Percentiles rank a stretch among this genome's conserved stretches.
These are phyloP conservation scores for Penicillium sp. DNA, from an alignment of 2,329 filamentous ascomycete genomes.

Conservation along the genomic window DNA sequence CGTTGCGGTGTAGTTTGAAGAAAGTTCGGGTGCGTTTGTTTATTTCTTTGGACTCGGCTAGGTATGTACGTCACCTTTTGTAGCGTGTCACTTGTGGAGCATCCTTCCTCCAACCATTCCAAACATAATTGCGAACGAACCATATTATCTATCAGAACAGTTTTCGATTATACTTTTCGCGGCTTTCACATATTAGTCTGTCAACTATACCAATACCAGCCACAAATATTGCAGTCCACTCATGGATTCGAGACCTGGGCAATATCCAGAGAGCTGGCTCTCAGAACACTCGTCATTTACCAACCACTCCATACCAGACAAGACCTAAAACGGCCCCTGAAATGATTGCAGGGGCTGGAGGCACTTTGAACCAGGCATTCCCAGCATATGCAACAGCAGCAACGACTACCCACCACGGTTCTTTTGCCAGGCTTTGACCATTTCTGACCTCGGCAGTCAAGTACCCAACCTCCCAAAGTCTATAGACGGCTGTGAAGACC, in stretches of 20 bases:
- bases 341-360: constrained; percentile 51
- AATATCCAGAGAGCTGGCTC: background rate
- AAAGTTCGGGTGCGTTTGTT: background rate
- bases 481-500: constrained; percentile 68
- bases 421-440: constrained; percentile 60
- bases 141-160: background rate
- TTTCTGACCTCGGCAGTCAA: constrained; percentile 54
- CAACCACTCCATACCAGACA: constrained; percentile 53
- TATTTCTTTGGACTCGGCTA: background rate
- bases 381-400: constrained; percentile 56
- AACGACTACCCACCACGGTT: constrained; percentile 68
- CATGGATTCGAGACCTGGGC: too few species aligned
- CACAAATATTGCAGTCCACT: too few species aligned
- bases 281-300: background rate
- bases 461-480: constrained; percentile 66
- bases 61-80: constrained; percentile 59
- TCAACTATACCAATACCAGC: too few species aligned
- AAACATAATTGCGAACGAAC: background rate
- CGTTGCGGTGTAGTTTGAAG: background rate
- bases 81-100: constrained; percentile 52
- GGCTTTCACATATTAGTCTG: background rate
- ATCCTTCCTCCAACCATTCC: constrained; percentile 14
- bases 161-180: background rate
- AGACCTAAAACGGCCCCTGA: constrained; percentile 54
- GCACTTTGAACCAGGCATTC: constrained; percentile 54